Evolutionary conservation across 495 filamentous ascomycete species (phyloP), one percentile per base, ranked within the genome.

Genomic region (Collariella sp.): DNA sequence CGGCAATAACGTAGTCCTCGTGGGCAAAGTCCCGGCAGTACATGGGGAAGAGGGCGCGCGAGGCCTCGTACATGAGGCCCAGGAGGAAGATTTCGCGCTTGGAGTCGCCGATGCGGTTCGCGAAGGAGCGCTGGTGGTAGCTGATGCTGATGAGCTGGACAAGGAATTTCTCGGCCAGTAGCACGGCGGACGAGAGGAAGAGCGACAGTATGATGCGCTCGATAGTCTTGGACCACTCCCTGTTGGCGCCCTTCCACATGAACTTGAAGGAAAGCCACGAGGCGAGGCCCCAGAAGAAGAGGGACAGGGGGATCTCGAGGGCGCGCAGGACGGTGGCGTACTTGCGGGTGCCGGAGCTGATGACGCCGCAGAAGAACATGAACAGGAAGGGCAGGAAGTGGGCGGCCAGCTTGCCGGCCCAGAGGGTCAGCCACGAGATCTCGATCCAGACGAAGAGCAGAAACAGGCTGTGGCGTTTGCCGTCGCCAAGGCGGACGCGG

Each of bases 91-190:
- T 76, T 52, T 89, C 85, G 54, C 79, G 85, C 70, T 98, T 97
- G 33, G 88, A 93, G 40, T 87, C 81, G 58, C 88, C 85, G 74
- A 98, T 96, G 55, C 87, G 83, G 26, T 78, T 72, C 55, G 89
- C 83, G 68, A 97, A 97, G 56, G 95, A 93, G 60, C 91, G 86
- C 55, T 89, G 86, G 68, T 98, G 91, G 67, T 98, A 98, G 54
- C 84, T 85, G 64, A 98, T 88, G 42, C 87, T 91, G 66, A 97
- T 95, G 34, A 96, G 76, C 72, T 95, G 93, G 33, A 97, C 84
- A 22, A 95, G 69, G 33, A 87, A 67, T 65, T 94, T 94, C 67
- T 96, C 89, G 6, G 67, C 82, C 19, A 96, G 75, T 48, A 84
- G 85, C 43, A 97, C 82, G 49, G 90, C 64, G 11, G 86, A 79